These are phyloP conservation scores for Nitzschia sp. DNA, from an alignment of 108 stramenopile genomes.

Conservation along the genomic window DNA sequence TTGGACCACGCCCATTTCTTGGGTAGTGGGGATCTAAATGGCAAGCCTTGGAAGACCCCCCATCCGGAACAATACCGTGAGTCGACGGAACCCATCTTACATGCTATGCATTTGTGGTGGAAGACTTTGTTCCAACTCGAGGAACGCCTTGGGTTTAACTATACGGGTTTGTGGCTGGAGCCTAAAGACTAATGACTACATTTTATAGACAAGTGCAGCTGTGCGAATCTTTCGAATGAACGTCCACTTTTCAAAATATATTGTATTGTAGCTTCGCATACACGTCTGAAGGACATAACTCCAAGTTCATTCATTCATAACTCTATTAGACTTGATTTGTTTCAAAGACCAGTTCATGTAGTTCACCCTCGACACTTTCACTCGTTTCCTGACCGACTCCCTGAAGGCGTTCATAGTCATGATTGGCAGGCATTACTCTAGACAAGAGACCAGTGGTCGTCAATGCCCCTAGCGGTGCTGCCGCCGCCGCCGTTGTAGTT, in stretches of 20 bases:
- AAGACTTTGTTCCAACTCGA: background rate
- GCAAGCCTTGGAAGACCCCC: background rate
- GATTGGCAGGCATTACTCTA: slow-evolving; percentile 10
- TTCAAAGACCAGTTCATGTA: slow-evolving; percentile 35
- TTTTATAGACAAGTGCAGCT: too few species aligned
- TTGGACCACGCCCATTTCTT: background rate
- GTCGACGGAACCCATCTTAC: background rate
- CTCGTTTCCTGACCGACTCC: background rate
- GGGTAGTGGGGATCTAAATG: background rate
- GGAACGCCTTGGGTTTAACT: background rate
- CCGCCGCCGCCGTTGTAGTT: background rate
- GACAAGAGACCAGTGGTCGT: background rate
- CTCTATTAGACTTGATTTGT: slow-evolving; percentile 28
- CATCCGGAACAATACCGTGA: background rate
- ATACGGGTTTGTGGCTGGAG: background rate
- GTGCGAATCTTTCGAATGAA: too few species aligned
- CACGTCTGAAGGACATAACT: too few species aligned
- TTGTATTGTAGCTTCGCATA: too few species aligned
- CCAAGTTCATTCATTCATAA: too few species aligned
- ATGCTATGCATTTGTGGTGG: background rate
- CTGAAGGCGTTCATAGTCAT: slow-evolving; percentile 23
- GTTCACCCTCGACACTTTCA: background rate
- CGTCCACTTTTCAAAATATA: too few species aligned
- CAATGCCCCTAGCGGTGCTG: background rate
- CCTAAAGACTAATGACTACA: too few species aligned